Conservation (phyloP, 345 rosid genomes). For the Noccaea caerulescens region DNA sequence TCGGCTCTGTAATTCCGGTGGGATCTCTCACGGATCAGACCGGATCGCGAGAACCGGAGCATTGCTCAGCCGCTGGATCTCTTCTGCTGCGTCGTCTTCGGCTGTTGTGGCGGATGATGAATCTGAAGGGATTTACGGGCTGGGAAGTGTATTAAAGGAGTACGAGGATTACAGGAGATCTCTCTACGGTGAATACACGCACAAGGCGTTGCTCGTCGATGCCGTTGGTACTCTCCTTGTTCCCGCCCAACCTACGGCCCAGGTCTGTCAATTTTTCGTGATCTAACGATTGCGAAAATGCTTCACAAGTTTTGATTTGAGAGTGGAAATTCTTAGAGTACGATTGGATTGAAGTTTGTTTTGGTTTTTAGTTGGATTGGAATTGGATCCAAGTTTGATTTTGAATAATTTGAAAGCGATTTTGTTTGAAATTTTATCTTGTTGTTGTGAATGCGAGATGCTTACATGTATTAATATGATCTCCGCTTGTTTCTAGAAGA, state of each 20-base stretch:
- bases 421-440: not conserved
- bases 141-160: slow-evolving; percentile 69
- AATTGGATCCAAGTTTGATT: not conserved
- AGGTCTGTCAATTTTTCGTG: slow-evolving; percentile 51
- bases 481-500: not conserved
- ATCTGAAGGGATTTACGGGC: slow-evolving; percentile 38
- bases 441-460: not conserved
- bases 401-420: not conserved
- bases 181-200: slow-evolving; percentile 79
- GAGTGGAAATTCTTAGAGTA: not conserved
- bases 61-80: slow-evolving; percentile 38
- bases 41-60: slow-evolving; percentile 27
- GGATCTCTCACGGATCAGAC: not conserved
- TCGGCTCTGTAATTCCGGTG: slow-evolving; percentile 2
- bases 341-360: not conserved
- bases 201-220: slow-evolving; percentile 87
- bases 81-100: slow-evolving; percentile 47
- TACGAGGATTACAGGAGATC: slow-evolving; percentile 85
- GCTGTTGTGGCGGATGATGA: slow-evolving; percentile 43
- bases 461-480: not conserved
- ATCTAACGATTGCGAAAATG: not conserved
- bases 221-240: slow-evolving; percentile 90
- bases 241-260: slow-evolving; percentile 99
- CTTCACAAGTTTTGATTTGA: not conserved
- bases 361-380: too few relatives aligned